Conservation (phyloP, 2,329 filamentous ascomycete species). For the Calcarisporium arbuscula region DNA sequence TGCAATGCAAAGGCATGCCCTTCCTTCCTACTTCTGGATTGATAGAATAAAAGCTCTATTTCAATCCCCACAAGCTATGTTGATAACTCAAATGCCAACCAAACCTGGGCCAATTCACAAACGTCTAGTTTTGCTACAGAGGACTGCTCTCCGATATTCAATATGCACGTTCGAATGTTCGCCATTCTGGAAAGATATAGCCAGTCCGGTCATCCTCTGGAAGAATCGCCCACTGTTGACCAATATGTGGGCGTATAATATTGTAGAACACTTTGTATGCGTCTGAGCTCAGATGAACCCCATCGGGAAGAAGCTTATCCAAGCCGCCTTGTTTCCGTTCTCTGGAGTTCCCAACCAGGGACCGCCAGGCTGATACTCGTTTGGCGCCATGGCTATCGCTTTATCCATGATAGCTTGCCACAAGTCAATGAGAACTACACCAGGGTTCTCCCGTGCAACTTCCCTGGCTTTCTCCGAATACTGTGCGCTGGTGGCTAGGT, state of each 20-base stretch:
- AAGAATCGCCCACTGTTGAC: constrained; percentile 32
- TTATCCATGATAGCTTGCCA: constrained; percentile 71
- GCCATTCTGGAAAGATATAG: constrained; percentile 46
- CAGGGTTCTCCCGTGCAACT: constrained; percentile 63
- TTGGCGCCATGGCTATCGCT: constrained; percentile 51
- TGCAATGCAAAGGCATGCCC: too few species aligned
- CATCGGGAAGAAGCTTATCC: constrained; percentile 47
- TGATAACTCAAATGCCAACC: too few species aligned
- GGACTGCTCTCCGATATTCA: too few species aligned
- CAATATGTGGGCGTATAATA: constrained; percentile 41
- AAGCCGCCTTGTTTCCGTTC: constrained; percentile 46
- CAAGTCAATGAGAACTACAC: constrained; percentile 68
- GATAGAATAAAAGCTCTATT: neutral
- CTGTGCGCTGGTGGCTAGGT: constrained; percentile 42
- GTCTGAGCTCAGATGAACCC: constrained; percentile 49
- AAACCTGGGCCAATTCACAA: constrained; percentile 4
- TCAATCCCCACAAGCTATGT: neutral
- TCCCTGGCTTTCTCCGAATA: constrained; percentile 55
- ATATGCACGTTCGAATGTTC: too few species aligned
- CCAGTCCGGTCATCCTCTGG: constrained; percentile 29
- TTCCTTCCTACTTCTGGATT: too few species aligned
- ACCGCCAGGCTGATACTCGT: constrained; percentile 47
- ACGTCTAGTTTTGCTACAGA: too few species aligned
- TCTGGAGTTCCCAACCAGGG: constrained; percentile 44
- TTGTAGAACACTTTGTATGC: constrained; percentile 49